Percentiles rank a stretch among this genome's conserved stretches.
Evolutionary conservation across 257 asterid genomes (phyloP).

Genomic region (Coffea eugenioides): DNA sequence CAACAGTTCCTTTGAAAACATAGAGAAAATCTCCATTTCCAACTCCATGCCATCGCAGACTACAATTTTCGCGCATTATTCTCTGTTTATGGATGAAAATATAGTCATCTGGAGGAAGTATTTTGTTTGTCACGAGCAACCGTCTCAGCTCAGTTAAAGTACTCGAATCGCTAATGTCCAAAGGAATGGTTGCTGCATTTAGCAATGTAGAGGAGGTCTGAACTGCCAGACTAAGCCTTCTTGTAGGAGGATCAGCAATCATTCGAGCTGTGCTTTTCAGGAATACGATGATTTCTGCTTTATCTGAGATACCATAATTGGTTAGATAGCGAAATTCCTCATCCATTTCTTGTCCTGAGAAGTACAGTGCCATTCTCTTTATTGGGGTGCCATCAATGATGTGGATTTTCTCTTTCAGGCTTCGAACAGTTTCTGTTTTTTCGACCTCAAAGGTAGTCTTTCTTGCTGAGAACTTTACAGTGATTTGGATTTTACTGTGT

Average conservation of each 20-base stretch:
- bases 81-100: slow-evolving; percentile 78
- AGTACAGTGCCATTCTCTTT: slow-evolving; percentile 48
- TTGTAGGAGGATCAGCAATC: slow-evolving; percentile 37
- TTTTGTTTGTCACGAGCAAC: slow-evolving; percentile 38
- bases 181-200: slow-evolving; percentile 49
- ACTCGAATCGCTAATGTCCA: slow-evolving; percentile 53
- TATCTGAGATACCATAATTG: slow-evolving; percentile 43
- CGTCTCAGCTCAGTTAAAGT: slow-evolving; percentile 45
- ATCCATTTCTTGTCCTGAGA: slow-evolving; percentile 49
- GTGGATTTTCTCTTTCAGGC: slow-evolving; percentile 80
- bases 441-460: slow-evolving; percentile 45
- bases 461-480: slow-evolving; percentile 43
- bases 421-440: slow-evolving; percentile 51
- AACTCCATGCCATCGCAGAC: slow-evolving; percentile 89
- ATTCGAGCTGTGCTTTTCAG: slow-evolving; percentile 34
- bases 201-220: slow-evolving; percentile 65
- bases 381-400: slow-evolving; percentile 62
- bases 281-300: slow-evolving; percentile 47
- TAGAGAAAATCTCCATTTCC: slow-evolving; percentile 59
- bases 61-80: slow-evolving; percentile 61
- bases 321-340: slow-evolving; percentile 47
- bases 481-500: slow-evolving; percentile 27
- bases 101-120: slow-evolving; percentile 68
- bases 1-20: slow-evolving; percentile 68
- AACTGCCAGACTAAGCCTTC: slow-evolving; percentile 44